phyloP scores from a whole-genome alignment of 768 basidiomycete genomes.

The Exidia glandulosa region DNA sequence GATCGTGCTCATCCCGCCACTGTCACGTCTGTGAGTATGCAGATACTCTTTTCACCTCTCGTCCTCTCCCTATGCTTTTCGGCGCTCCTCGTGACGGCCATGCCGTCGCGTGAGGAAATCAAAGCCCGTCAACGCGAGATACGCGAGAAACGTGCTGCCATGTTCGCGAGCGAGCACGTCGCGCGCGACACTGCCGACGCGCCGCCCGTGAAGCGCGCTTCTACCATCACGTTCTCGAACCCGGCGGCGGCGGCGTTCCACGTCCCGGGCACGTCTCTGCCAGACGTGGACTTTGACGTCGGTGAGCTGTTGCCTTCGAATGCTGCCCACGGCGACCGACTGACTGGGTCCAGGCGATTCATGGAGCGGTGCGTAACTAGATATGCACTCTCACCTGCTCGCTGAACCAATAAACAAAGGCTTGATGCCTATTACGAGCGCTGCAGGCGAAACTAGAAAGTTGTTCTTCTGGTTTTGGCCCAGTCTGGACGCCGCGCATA shows the following conservation, averaged over 20 bases:
- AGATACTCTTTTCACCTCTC: neutral
- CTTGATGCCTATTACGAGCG: conserved; percentile 54
- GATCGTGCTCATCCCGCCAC: too few relatives aligned
- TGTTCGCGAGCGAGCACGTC: neutral
- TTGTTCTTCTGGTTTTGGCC: conserved; percentile 84
- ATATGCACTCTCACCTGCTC: too few relatives aligned
- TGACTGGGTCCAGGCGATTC: too few relatives aligned
- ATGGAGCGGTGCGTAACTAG: neutral
- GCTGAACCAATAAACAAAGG: conserved; percentile 22
- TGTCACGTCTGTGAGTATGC: too few relatives aligned
- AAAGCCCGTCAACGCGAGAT: conserved; percentile 4
- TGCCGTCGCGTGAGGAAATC: conserved; percentile 1
- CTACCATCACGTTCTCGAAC: conserved; percentile 64
- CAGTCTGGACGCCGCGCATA: conserved; percentile 57
- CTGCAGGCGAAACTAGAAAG: conserved; percentile 54
- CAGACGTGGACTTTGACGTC: conserved; percentile 59
- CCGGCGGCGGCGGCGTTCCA: conserved; percentile 59
- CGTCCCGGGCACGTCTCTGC: conserved; percentile 55
- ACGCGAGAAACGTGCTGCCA: neutral
- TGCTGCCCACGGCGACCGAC: too few relatives aligned
- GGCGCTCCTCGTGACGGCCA: neutral
- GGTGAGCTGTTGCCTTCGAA: conserved; percentile 73
- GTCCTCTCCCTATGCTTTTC: neutral
- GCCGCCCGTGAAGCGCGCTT: conserved; percentile 15
- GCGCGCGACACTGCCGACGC: conserved; percentile 3